Percentiles rank a stretch among this genome's conserved stretches.
phyloP scores from a whole-genome alignment of 345 rosid genomes.

The Lepidium aucheri region DNA sequence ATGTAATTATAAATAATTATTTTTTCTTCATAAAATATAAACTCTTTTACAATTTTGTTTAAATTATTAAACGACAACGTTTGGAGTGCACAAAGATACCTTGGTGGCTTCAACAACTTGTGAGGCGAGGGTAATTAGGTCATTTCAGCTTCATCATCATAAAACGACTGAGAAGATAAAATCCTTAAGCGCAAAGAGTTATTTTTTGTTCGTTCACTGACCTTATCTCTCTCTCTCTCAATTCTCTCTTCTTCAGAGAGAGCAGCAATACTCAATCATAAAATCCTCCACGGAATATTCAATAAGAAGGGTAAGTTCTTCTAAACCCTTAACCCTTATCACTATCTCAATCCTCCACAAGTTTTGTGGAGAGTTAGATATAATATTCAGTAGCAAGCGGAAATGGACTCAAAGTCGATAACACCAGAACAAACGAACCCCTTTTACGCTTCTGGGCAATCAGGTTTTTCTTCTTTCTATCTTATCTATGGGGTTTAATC shows the following conservation, averaged over 20 bases:
- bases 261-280: constrained; percentile 14
- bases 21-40: background rate
- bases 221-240: constrained; percentile 34
- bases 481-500: constrained; percentile 7
- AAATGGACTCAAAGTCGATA: constrained; percentile 42
- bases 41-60: background rate
- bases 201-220: constrained; percentile 21
- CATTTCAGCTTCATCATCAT: background rate
- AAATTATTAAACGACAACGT: background rate
- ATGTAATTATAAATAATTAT: background rate
- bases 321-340: background rate
- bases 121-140: background rate
- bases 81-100: background rate
- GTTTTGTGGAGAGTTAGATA: constrained; percentile 5
- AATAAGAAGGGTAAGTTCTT: background rate
- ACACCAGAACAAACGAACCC: constrained; percentile 30
- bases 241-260: constrained; percentile 24
- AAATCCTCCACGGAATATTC: background rate
- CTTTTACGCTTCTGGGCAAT: constrained; percentile 15
- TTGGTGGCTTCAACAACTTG: constrained; percentile 1
- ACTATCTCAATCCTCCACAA: constrained; percentile 5
- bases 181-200: constrained; percentile 14
- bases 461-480: constrained; percentile 32
- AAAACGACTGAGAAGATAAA: constrained; percentile 17
- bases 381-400: constrained; percentile 1